phyloP scores from a whole-genome alignment of 2,329 filamentous ascomycete genomes.

The Cladosporium halotolerans region DNA sequence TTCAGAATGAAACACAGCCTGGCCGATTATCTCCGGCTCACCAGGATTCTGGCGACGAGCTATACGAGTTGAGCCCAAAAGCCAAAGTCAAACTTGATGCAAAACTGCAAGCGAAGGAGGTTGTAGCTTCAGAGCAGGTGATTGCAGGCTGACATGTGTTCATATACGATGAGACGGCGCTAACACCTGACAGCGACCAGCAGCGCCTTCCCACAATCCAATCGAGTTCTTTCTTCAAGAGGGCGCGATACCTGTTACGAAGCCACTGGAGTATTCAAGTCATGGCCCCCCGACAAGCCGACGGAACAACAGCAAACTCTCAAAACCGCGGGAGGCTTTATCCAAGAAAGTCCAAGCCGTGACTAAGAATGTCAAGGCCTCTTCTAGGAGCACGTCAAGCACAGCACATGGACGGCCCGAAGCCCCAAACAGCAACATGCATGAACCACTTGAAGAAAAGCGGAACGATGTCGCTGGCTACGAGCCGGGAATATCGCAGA shows the following conservation, averaged over 20 bases:
- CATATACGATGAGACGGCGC: neutral
- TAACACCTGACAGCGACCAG: neutral
- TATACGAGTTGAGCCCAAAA: slow-evolving; percentile 18
- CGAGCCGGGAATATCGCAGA: too few species aligned
- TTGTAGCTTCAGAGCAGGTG: neutral
- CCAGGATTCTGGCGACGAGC: slow-evolving; percentile 1
- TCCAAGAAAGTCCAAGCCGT: too few species aligned
- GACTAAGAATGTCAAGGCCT: too few species aligned
- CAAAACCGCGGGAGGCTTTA: too few species aligned
- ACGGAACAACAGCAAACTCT: too few species aligned
- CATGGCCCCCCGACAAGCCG: too few species aligned
- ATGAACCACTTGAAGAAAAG: too few species aligned
- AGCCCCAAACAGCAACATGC: too few species aligned
- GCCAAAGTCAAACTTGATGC: slow-evolving; percentile 5
- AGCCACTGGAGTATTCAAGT: neutral
- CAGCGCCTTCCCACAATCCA: neutral
- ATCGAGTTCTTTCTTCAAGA: slow-evolving; percentile 6
- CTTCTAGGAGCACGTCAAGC: too few species aligned
- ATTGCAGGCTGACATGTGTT: neutral
- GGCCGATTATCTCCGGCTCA: neutral
- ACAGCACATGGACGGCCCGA: too few species aligned
- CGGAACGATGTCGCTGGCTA: too few species aligned
- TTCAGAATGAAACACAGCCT: neutral
- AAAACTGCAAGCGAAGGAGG: neutral
- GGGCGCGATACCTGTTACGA: neutral